Conservation (phyloP, 768 basidiomycete species). For the Trametes cinnabarina region DNA sequence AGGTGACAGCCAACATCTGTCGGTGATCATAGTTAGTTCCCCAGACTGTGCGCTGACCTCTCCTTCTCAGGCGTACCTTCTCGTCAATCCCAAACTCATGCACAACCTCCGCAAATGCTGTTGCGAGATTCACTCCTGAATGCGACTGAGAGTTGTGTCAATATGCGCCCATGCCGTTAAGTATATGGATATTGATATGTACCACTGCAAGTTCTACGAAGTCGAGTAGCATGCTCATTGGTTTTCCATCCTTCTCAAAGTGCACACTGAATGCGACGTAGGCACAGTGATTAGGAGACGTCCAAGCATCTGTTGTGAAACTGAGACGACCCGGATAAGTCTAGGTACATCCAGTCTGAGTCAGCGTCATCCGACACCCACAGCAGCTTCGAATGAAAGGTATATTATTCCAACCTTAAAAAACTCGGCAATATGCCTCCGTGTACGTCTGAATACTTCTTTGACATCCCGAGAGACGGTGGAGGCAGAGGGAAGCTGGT, state of each 20-base stretch:
- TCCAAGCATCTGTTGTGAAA: conserved; percentile 39
- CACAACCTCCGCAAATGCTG: conserved; percentile 33
- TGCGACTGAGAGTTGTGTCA: conserved; percentile 28
- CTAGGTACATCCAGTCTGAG: too few species aligned
- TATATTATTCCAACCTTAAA: too few species aligned
- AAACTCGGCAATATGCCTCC: too few species aligned
- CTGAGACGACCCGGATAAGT: conserved; percentile 28
- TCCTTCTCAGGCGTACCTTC: conserved; percentile 29
- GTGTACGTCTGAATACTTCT: too few species aligned
- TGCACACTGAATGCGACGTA: conserved; percentile 35
- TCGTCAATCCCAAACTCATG: conserved; percentile 34
- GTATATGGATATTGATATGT: neutral
- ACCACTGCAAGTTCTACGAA: conserved; percentile 35
- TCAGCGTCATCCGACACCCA: too few species aligned
- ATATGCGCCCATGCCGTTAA: too few species aligned
- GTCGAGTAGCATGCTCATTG: conserved; percentile 33
- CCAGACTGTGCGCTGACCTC: neutral
- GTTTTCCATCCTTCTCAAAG: conserved; percentile 30
- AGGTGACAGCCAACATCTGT: conserved; percentile 14
- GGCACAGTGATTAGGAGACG: conserved; percentile 35
- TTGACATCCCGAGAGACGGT: too few species aligned
- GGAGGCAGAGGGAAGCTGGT: too few species aligned
- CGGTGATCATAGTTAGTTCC: neutral
- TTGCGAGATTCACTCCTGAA: conserved; percentile 34
- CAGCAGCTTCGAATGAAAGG: too few species aligned